Evolutionary conservation across 495 filamentous ascomycete genomes (phyloP).

Genomic region (Cercophora samala): DNA sequence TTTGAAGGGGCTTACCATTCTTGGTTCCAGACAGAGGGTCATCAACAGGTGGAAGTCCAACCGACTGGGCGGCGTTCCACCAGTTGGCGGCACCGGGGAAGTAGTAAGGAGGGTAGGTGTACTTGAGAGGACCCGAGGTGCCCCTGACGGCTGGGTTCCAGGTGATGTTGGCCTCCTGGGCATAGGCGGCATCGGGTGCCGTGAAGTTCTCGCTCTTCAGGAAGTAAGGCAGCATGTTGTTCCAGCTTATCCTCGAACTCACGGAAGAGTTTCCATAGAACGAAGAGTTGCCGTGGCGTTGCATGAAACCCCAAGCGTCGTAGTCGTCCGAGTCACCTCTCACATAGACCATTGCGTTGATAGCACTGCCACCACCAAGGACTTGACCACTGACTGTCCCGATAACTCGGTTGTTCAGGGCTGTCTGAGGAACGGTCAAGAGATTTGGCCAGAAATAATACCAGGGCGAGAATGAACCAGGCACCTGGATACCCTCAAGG

Average conservation of each 20-base stretch:
- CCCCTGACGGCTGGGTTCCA: conserved; percentile 41
- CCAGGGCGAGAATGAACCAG: conserved; percentile 28
- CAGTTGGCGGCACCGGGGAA: conserved; percentile 36
- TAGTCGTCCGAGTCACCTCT: conserved; percentile 48
- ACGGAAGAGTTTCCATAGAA: conserved; percentile 36
- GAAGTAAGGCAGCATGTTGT: conserved; percentile 58
- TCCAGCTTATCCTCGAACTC: conserved; percentile 41
- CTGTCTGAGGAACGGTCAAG: conserved; percentile 24
- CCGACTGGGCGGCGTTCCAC: conserved; percentile 32
- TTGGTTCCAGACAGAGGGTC: conserved; percentile 37
- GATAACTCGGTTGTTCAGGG: conserved; percentile 27
- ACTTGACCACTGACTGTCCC: conserved; percentile 30
- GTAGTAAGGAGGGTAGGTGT: conserved; percentile 42
- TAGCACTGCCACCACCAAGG: conserved; percentile 42
- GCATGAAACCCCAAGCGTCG: conserved; percentile 54
- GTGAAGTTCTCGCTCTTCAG: conserved; percentile 42
- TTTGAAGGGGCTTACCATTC: not conserved
- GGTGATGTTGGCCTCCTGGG: conserved; percentile 35
- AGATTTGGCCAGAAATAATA: conserved; percentile 31
- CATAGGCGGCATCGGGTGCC: conserved; percentile 22
- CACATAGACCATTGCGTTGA: conserved; percentile 46
- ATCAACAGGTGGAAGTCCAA: conserved; percentile 30
- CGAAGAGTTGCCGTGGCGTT: conserved; percentile 49
- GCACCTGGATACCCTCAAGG: conserved; percentile 29
- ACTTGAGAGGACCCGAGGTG: conserved; percentile 38